These are phyloP conservation scores for Mortierella sp. DNA, from an alignment of 371 early-diverging fungal species.

Conservation along the genomic window DNA sequence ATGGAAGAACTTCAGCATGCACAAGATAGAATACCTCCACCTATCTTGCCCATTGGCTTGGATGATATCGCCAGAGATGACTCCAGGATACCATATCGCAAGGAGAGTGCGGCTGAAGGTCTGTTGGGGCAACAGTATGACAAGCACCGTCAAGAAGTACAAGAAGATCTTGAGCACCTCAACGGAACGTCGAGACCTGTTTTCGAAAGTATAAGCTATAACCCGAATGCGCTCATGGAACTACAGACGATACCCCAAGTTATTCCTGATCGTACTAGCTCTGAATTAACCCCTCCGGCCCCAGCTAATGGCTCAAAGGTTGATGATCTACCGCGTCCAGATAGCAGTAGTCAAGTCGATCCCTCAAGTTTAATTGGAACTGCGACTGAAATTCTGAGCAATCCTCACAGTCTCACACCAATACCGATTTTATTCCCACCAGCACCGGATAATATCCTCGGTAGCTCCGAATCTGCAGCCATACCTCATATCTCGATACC, in stretches of 20 bases:
- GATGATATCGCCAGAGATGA: slow-evolving; percentile 28
- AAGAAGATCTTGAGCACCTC: slow-evolving; percentile 36
- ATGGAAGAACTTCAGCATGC: slow-evolving; percentile 50
- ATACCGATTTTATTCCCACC: slow-evolving; percentile 36
- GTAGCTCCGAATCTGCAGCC: background rate
- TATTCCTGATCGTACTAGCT: slow-evolving; percentile 24
- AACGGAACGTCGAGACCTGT: slow-evolving; percentile 26
- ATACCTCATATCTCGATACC: background rate
- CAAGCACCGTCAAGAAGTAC: slow-evolving; percentile 21
- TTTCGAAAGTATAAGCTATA: slow-evolving; percentile 39
- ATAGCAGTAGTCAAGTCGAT: background rate
- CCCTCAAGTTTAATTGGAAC: background rate
- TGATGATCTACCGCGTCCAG: background rate
- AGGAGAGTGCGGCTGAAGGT: background rate
- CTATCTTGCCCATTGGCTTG: slow-evolving; percentile 25
- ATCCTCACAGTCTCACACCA: slow-evolving; percentile 17
- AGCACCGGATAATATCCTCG: background rate
- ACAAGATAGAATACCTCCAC: slow-evolving; percentile 51
- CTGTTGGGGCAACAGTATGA: slow-evolving; percentile 8
- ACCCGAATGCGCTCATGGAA: slow-evolving; percentile 37
- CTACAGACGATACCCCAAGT: slow-evolving; percentile 40
- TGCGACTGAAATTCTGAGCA: background rate
- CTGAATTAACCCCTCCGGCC: background rate
- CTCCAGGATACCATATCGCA: background rate
- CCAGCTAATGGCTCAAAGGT: background rate